These are phyloP conservation scores for Raphanus sativus DNA, from an alignment of 345 rosid species.

Conservation along the genomic window DNA sequence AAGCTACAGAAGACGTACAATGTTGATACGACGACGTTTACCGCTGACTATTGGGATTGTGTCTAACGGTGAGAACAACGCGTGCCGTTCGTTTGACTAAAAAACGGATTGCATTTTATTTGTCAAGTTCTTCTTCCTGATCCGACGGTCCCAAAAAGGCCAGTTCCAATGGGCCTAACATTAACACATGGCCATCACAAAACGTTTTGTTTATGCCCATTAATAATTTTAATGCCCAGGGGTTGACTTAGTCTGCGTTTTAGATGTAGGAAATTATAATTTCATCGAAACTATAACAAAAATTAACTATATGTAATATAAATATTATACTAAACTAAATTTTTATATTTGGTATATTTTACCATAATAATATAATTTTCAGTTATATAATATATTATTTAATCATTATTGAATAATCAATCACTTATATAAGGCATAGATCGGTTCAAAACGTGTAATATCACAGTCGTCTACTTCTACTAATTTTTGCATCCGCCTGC, in stretches of 20 bases:
- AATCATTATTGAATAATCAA: too few species aligned
- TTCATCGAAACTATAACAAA: not conserved
- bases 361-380: too few species aligned
- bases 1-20: not conserved
- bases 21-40: not conserved
- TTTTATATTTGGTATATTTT: too few species aligned
- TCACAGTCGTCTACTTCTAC: not conserved
- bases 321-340: too few species aligned
- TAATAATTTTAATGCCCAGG: not conserved
- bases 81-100: constrained; percentile 27
- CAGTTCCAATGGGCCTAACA: constrained; percentile 5
- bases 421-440: not conserved
- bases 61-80: constrained; percentile 11
- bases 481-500: not conserved
- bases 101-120: constrained; percentile 24
- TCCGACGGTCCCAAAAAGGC: not conserved
- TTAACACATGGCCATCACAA: not conserved
- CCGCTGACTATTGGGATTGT: not conserved
- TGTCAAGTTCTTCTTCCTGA: not conserved
- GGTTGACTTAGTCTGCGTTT: not conserved
- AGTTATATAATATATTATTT: too few species aligned
- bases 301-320: too few species aligned
- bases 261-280: not conserved
- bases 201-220: not conserved
- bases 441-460: not conserved